phyloP scores from a whole-genome alignment of 176 grass and related monocot genomes.

The Oryza brachyantha region DNA sequence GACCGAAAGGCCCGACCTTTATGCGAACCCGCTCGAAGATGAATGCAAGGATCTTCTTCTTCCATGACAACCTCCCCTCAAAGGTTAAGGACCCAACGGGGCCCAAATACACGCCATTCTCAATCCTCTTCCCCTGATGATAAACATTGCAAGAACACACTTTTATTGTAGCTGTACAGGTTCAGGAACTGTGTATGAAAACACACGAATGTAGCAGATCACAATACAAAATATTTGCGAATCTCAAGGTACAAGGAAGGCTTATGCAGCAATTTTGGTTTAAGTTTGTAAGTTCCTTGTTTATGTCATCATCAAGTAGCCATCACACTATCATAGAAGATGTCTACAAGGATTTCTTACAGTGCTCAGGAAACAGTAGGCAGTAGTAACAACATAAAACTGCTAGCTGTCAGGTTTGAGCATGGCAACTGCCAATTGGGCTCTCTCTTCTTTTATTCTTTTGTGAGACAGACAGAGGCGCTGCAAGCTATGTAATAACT shows the following conservation, averaged over 20 bases:
- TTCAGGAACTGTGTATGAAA: neutral
- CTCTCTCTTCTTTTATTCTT: too few relatives aligned
- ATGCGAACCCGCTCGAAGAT: conserved; percentile 68
- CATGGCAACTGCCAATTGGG: neutral
- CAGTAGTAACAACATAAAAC: neutral
- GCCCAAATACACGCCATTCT: conserved; percentile 82
- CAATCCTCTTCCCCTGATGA: conserved; percentile 72
- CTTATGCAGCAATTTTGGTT: neutral
- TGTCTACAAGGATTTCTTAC: neutral
- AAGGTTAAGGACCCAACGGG: conserved; percentile 64
- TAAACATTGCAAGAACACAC: neutral
- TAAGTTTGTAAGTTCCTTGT: neutral
- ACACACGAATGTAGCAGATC: neutral
- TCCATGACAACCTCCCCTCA: conserved; percentile 83
- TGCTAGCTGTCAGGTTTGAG: neutral
- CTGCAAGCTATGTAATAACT: too few relatives aligned
- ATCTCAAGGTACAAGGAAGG: neutral
- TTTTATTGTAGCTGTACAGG: neutral
- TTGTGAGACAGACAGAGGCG: too few relatives aligned
- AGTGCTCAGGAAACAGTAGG: neutral
- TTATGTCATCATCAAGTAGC: neutral
- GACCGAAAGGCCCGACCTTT: conserved; percentile 70
- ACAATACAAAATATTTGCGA: neutral
- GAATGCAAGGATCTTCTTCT: conserved; percentile 88
- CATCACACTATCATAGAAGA: neutral